Evolutionary conservation across 805 yeast genomes (phyloP).

Genomic region (Ogataea sp.): DNA sequence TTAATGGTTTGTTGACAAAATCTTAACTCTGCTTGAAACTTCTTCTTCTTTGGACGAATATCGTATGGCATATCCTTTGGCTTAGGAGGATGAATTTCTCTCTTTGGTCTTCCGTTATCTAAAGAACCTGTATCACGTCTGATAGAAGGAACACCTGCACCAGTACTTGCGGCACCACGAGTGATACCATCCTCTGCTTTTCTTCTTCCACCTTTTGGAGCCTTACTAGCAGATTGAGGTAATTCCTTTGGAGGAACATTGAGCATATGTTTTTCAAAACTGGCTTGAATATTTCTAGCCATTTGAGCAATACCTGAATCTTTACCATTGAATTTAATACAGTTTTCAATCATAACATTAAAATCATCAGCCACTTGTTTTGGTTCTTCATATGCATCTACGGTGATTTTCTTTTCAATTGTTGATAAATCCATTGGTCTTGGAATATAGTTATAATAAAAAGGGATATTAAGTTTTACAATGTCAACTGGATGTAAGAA

Average conservation of each 20-base stretch:
- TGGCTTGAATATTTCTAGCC: conserved; percentile 86
- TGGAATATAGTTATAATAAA: conserved; percentile 73
- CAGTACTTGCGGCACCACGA: too few species aligned
- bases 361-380: conserved; percentile 69
- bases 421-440: conserved; percentile 93
- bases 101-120: conserved; percentile 77
- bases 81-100: conserved; percentile 95
- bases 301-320: conserved; percentile 78
- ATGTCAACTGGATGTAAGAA: conserved; percentile 87
- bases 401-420: conserved; percentile 70
- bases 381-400: conserved; percentile 64
- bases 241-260: conserved; percentile 72
- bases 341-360: conserved; percentile 76
- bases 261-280: conserved; percentile 87
- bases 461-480: conserved; percentile 81
- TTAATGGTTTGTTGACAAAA: conserved; percentile 77
- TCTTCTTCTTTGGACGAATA: conserved; percentile 84
- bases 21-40: conserved; percentile 80
- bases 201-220: conserved; percentile 21
- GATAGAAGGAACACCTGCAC: conserved; percentile 50
- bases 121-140: conserved; percentile 65
- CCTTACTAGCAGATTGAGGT: conserved; percentile 17
- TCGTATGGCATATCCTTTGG: conserved; percentile 91
- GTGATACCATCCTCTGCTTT: too few species aligned
- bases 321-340: conserved; percentile 79